Conservation (phyloP, 495 filamentous ascomycete genomes). For the Penicillium nucicola region DNA sequence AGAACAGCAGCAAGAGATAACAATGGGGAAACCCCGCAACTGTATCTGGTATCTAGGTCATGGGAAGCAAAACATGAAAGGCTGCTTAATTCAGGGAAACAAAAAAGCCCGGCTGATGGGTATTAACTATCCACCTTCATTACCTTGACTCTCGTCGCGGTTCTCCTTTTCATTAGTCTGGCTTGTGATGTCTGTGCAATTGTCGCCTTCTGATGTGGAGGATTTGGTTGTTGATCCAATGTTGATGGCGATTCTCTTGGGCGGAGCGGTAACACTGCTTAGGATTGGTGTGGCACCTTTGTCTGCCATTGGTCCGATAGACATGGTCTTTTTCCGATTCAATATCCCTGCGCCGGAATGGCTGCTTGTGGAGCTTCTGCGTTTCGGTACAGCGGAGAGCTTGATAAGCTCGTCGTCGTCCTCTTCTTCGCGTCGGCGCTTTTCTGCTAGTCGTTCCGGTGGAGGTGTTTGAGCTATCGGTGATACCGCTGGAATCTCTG, state of each 20-base stretch:
- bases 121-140: constrained; percentile 22
- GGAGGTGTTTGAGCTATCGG: constrained; percentile 34
- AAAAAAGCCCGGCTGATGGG: constrained; percentile 12
- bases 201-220: constrained; percentile 8
- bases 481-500: constrained; percentile 22
- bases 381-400: constrained; percentile 62
- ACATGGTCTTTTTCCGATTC: constrained; percentile 41
- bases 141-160: constrained; percentile 25
- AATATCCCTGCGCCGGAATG: constrained; percentile 33
- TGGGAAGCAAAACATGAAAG: constrained; percentile 27
- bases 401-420: constrained; percentile 80
- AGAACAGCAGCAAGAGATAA: constrained; percentile 4
- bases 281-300: constrained; percentile 26
- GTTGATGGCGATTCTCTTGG: constrained; percentile 52
- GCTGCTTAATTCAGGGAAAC: constrained; percentile 12
- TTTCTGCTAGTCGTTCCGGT: constrained; percentile 81
- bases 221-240: constrained; percentile 27
- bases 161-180: constrained; percentile 41
- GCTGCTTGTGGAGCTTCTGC: constrained; percentile 52
- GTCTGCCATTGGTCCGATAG: constrained; percentile 31
- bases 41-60: constrained; percentile 43
- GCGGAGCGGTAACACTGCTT: constrained; percentile 29
- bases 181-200: constrained; percentile 9
- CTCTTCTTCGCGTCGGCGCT: constrained; percentile 85
- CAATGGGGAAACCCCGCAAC: constrained; percentile 15